These are phyloP conservation scores for Lasiosphaeriaceae sp. DNA, from an alignment of 495 filamentous ascomycete species.

Conservation along the genomic window DNA sequence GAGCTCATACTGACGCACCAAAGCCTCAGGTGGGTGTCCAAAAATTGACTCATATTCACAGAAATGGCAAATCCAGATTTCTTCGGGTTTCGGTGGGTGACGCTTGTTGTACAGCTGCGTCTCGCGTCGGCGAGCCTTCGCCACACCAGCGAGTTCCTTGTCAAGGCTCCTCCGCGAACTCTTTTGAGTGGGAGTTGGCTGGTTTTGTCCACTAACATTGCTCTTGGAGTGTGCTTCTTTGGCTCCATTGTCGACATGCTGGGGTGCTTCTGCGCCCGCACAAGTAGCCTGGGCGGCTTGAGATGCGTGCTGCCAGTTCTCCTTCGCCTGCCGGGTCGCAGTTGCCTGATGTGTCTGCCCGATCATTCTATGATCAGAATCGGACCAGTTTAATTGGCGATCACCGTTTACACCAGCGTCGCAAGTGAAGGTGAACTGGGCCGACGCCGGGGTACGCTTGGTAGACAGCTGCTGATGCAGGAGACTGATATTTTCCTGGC, in stretches of 20 bases:
- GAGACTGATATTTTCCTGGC: constrained; percentile 71
- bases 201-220: neutral
- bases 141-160: constrained; percentile 24
- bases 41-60: constrained; percentile 88
- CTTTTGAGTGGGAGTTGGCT: constrained; percentile 11
- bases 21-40: constrained; percentile 71
- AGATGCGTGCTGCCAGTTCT: constrained; percentile 12
- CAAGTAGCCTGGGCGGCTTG: constrained; percentile 11
- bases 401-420: constrained; percentile 52
- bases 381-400: constrained; percentile 41
- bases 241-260: neutral
- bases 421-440: constrained; percentile 90
- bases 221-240: constrained; percentile 12
- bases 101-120: constrained; percentile 61
- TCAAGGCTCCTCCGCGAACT: constrained; percentile 15
- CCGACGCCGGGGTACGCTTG: constrained; percentile 59
- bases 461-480: constrained; percentile 63
- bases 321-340: constrained; percentile 9
- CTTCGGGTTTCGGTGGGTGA: constrained; percentile 67
- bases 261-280: neutral
- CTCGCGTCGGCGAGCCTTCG: constrained; percentile 36
- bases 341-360: constrained; percentile 6
- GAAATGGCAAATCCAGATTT: constrained; percentile 93
- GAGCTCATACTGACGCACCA: constrained; percentile 90
- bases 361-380: constrained; percentile 45